Evolutionary conservation across 352 stramenopile genomes (phyloP).

Genomic region (Phytophthora melonis): DNA sequence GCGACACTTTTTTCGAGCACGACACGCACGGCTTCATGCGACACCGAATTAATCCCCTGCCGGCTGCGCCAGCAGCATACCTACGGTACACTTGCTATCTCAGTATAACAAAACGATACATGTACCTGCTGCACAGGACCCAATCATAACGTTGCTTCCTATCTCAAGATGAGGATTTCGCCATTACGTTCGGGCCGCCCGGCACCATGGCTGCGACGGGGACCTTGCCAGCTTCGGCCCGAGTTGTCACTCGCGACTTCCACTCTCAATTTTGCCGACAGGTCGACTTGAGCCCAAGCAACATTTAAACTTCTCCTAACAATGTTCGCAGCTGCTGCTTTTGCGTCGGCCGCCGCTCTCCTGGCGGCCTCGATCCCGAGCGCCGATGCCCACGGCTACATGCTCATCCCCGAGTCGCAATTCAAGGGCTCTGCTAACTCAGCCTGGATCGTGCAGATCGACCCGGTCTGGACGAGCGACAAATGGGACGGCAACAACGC

Average conservation of each 20-base stretch:
- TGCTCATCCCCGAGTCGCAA: constrained; percentile 30
- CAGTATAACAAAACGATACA: too few species aligned
- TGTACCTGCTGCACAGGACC: too few species aligned
- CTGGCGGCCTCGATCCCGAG: constrained; percentile 15
- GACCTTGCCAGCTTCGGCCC: not conserved
- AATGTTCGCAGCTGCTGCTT: constrained; percentile 22
- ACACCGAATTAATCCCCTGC: too few species aligned
- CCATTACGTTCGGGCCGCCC: constrained; percentile 1
- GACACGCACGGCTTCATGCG: too few species aligned
- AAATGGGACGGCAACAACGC: constrained; percentile 27
- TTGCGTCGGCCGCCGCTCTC: constrained; percentile 18
- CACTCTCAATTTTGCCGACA: not conserved
- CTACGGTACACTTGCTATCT: too few species aligned
- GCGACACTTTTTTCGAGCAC: too few species aligned
- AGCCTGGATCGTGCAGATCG: constrained; percentile 34
- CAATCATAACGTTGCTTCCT: not conserved
- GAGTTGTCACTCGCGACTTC: not conserved
- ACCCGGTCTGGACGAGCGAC: constrained; percentile 28
- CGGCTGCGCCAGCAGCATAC: too few species aligned
- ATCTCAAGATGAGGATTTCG: not conserved
- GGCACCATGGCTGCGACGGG: not conserved
- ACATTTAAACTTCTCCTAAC: not conserved
- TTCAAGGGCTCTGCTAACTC: constrained; percentile 31
- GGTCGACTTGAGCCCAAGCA: not conserved
- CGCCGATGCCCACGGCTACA: constrained; percentile 35